Evolutionary conservation across 345 rosid genomes (phyloP), one percentile per base, ranked within the genome.

Genomic region (Euphorbia pulcherrima): DNA sequence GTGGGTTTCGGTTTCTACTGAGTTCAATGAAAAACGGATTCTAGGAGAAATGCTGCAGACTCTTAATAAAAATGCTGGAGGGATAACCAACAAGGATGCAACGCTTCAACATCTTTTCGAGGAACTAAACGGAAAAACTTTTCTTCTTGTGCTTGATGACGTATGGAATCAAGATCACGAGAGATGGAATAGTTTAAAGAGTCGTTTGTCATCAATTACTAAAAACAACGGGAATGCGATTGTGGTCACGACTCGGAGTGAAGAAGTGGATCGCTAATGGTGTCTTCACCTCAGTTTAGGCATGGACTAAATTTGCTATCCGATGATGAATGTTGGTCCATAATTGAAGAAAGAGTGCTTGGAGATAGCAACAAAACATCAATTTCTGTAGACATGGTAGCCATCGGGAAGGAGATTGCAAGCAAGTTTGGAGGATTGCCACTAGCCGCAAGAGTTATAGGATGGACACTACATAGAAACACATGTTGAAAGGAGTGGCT

Each of bases 371-470:
- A n/a, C 23, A 33, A 8, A 12, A 4, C 12, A 0, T 12, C 21
- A 2, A 5, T 50, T 3, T n/a, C 47, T 72, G n/a, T 13, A 23
- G 62, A 68, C 6, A 50, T 77, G 8, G 59, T 35, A 48, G 59
- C 14, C 8, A 64, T 77, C 39, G 80, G 76, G 3, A 51, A 37
- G 39, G 54, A 9, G 14, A 68, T 77, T 64, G 76, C 69, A 0
- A 24, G 26, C 24, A 62, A 30, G 46, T 77, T 73, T 18, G 39
- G 67, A 27, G 80, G 80, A 1, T 18, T 72, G 29, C 80, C 80
- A 2, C 18, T 67, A 11, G 24, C 56, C 37, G 70, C 60, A 37
- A 37, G 16, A 8, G 70, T 67, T 54, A 53, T 54, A 23, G 70
- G 70, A 9, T 35, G 50, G 56, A 50, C 48, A 14, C 3, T 67